phyloP scores from a whole-genome alignment of 345 rosid species.

The Rhizophora mangle region DNA sequence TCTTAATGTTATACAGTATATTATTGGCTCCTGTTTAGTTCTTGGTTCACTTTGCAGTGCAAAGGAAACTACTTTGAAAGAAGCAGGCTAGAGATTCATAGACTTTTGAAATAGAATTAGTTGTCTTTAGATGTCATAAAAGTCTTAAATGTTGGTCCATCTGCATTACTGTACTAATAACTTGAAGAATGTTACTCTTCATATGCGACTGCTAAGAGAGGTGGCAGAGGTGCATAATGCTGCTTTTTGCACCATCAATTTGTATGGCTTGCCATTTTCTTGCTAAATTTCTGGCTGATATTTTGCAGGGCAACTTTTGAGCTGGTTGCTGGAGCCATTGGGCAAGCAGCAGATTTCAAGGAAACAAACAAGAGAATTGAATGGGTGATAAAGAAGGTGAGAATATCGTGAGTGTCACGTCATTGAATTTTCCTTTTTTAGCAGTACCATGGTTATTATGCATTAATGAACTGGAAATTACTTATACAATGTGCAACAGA shows the following conservation, averaged over 20 bases:
- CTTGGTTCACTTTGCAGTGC: background rate
- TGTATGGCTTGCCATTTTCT: background rate
- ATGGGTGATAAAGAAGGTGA: conserved; percentile 88
- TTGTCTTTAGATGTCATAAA: background rate
- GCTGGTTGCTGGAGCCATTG: conserved; percentile 74
- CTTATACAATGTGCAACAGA: conserved; percentile 37
- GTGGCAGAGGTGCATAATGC: background rate
- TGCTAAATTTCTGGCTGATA: background rate
- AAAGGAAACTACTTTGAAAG: background rate
- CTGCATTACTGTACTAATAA: background rate
- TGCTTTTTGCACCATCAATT: background rate
- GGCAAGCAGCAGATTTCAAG: conserved; percentile 89
- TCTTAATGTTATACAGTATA: background rate
- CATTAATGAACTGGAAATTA: conserved; percentile 3
- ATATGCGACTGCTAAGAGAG: background rate
- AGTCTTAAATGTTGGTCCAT: background rate
- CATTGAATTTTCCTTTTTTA: no score
- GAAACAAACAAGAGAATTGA: conserved; percentile 82
- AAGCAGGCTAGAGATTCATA: background rate
- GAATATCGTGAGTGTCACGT: conserved; percentile 9
- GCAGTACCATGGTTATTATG: no score
- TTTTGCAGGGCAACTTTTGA: conserved; percentile 72
- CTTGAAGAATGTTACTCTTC: background rate
- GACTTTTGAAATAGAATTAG: background rate
- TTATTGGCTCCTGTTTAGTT: no score